Conservation (phyloP, 129 eudicot species). For the Chrysanthemum makinoi region DNA sequence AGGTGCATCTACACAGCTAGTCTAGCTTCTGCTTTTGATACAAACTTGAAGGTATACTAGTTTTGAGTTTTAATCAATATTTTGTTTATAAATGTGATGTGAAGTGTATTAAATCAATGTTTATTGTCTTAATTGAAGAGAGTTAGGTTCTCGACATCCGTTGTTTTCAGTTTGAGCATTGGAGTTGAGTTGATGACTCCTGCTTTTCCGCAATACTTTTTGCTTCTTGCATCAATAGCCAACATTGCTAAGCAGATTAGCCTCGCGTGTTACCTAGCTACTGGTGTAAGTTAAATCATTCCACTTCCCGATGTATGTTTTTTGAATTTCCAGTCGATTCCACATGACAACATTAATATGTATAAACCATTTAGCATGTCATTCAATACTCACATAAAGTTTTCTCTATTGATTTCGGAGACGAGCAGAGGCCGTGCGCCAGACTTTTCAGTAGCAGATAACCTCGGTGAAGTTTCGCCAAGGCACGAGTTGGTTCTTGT, state of each 20-base stretch:
- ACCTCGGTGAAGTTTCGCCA: no score
- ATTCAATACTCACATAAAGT: background rate
- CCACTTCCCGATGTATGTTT: background rate
- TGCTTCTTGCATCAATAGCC: constrained; percentile 90
- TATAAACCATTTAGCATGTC: background rate
- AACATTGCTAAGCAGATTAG: constrained; percentile 93
- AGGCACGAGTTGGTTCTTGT: no score
- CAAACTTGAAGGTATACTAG: constrained; percentile 78
- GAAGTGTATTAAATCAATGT: background rate
- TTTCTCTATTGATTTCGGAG: background rate
- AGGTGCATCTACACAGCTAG: constrained; percentile 94
- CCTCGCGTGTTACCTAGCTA: constrained; percentile 93
- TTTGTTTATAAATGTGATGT: background rate
- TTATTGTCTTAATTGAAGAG: constrained; percentile 53
- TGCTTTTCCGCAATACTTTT: constrained; percentile 75
- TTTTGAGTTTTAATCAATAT: background rate
- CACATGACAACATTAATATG: background rate
- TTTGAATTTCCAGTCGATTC: background rate
- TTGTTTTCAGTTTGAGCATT: constrained; percentile 93
- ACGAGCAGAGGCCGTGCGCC: constrained; percentile 75
- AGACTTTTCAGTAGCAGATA: constrained; percentile 89
- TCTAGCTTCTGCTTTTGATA: constrained; percentile 86
- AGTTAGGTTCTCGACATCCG: constrained; percentile 89
- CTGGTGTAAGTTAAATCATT: constrained; percentile 68
- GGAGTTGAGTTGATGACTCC: constrained; percentile 98